Evolutionary conservation across 257 asterid species (phyloP), one percentile per base, ranked within the genome.

Genomic region (Plantago ovata): DNA sequence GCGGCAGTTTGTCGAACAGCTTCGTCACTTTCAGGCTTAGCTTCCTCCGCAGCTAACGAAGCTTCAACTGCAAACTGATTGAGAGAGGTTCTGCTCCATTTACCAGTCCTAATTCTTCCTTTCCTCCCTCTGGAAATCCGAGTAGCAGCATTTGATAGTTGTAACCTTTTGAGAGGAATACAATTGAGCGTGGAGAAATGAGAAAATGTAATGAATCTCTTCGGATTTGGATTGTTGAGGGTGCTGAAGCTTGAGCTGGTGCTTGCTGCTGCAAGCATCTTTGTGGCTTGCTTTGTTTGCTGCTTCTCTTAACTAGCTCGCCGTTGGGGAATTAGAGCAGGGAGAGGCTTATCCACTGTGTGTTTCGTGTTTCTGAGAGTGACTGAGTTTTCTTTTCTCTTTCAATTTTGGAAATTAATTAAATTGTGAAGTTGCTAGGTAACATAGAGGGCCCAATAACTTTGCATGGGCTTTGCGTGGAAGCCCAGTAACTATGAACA

Each of bases 281-380:
- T 66, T 33, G 47, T 62, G 52, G 14, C 75, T 64, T 62, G 54
- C 33, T 68, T 22, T 23, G n/a, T n/a, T n/a, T n/a, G n/a, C 61
- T 15, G 18, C 23, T n/a, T 44, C 65, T 63, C 43, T 72, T n/a
- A 66, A 66, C 52, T 22, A 28, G 33, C 33, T 23, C 70, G 28
- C 70, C 45, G 61, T 14, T 66, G 56, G 70, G 24, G 53, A 8
- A 58, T 73, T 69, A 69, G n/a, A 70, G 24, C 23, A 41, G 58
- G 62, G 62, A 72, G 73, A 61, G 78, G 78, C 74, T 76, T 79
- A 76, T 79, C 83, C 86, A 67, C 72, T 65, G 38, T 1, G 20
- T 48, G 16, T 55, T 13, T 7, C 11, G 1, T 55, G 0, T 48
- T 19, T 10, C 18, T 1, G 21, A 1, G 6, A 19, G n/a, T n/a